Conservation (phyloP, 1,284 basidiomycete genomes). For the Naganishia albida region DNA sequence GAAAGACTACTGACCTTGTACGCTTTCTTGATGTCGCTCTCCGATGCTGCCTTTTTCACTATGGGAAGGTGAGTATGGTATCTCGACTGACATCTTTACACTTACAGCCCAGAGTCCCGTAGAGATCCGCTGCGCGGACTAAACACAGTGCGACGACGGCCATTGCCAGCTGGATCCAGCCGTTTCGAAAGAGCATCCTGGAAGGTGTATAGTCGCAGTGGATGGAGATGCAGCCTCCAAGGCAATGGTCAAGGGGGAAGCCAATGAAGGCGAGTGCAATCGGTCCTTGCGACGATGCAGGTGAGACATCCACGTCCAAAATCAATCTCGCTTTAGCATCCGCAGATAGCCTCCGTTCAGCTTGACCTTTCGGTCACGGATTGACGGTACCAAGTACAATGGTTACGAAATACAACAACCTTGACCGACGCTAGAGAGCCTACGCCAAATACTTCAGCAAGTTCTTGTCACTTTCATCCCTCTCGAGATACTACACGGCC, state of each 20-base stretch:
- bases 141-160: conserved; percentile 42
- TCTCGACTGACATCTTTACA: conserved; percentile 28
- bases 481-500: conserved; percentile 68
- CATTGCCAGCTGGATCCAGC: conserved; percentile 43
- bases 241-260: neutral
- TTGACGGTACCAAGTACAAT: neutral
- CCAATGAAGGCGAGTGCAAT: neutral
- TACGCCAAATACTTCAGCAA: conserved; percentile 76
- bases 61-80: conserved; percentile 30
- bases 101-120: conserved; percentile 53
- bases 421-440: neutral
- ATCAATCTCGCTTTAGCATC: neutral
- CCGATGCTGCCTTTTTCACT: conserved; percentile 78
- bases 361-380: neutral
- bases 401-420: neutral
- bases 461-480: conserved; percentile 70
- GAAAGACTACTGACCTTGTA: conserved; percentile 60
- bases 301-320: conserved; percentile 10
- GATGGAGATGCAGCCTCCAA: neutral
- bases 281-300: neutral
- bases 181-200: conserved; percentile 41
- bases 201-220: neutral
- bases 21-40: conserved; percentile 83
- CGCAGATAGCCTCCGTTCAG: conserved; percentile 5
- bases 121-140: conserved; percentile 49